Conservation (phyloP, 164 flowering plant species). For the Umbilicus rupestris region DNA sequence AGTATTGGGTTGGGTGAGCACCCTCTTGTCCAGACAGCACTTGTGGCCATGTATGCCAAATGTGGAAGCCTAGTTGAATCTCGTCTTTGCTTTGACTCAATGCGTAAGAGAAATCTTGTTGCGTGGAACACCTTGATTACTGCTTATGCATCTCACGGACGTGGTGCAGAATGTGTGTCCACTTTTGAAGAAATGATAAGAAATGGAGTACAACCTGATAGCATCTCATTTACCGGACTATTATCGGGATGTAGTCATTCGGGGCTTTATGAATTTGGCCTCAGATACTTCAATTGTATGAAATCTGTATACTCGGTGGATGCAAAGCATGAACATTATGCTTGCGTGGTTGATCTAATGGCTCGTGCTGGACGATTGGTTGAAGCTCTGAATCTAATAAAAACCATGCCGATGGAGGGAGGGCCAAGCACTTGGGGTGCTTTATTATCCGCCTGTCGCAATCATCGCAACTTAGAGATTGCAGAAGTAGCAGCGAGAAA, state of each 20-base stretch:
- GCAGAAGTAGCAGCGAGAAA: constrained; percentile 49
- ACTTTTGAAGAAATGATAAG: constrained; percentile 39
- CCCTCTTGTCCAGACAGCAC: constrained; percentile 33
- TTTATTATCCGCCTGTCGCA: constrained; percentile 42
- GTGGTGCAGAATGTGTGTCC: constrained; percentile 25
- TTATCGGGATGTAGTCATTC: constrained; percentile 52
- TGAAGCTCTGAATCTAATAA: constrained; percentile 31
- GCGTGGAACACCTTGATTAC: constrained; percentile 50
- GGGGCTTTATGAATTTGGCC: constrained; percentile 41
- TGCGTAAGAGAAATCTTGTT: constrained; percentile 26
- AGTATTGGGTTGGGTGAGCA: constrained; percentile 34
- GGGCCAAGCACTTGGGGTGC: constrained; percentile 60
- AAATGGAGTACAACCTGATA: constrained; percentile 40
- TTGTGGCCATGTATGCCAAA: constrained; percentile 48
- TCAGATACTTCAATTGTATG: constrained; percentile 36
- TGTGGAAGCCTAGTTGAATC: constrained; percentile 43
- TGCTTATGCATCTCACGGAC: constrained; percentile 54
- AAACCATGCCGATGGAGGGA: constrained; percentile 26
- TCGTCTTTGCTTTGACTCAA: constrained; percentile 22
- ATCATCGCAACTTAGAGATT: constrained; percentile 31
- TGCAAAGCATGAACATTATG: constrained; percentile 39
- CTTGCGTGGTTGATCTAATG: constrained; percentile 45
- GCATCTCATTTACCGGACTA: constrained; percentile 37
- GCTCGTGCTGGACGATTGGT: constrained; percentile 41
- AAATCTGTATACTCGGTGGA: constrained; percentile 20